phyloP scores from a whole-genome alignment of 306 rosid genomes.

The Rosa lucieae region DNA sequence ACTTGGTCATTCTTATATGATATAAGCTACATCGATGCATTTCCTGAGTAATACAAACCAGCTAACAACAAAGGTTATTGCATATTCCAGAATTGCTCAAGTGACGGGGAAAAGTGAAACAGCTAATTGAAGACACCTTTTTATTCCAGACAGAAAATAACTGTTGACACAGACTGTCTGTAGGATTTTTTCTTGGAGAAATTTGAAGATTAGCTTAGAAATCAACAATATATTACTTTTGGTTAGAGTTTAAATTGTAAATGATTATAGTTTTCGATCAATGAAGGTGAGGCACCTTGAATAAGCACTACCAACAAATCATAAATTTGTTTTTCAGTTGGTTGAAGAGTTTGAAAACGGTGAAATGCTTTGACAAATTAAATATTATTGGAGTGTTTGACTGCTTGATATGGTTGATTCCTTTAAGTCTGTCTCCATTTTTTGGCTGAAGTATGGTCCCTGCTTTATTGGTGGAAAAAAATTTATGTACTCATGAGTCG shows the following conservation, averaged over 20 bases:
- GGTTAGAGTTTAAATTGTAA: slow-evolving; percentile 3
- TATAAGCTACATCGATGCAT: not conserved
- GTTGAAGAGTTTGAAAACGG: not conserved
- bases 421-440: not conserved
- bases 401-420: not conserved
- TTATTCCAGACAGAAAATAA: slow-evolving; percentile 34
- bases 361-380: not conserved
- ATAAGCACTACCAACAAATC: not conserved
- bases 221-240: not conserved
- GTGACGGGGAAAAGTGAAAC: slow-evolving; percentile 20
- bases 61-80: slow-evolving; percentile 2
- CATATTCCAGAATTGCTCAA: not conserved
- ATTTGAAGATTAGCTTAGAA: slow-evolving; percentile 7
- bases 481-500: not conserved
- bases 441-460: not conserved
- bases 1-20: not conserved
- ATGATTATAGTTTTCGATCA: slow-evolving; percentile 9
- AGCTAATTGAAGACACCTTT: slow-evolving; percentile 11
- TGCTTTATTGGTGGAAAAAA: not conserved
- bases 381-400: not conserved
- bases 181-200: slow-evolving; percentile 25
- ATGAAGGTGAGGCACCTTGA: slow-evolving; percentile 12
- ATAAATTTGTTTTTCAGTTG: not conserved
- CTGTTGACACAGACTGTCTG: slow-evolving; percentile 4
- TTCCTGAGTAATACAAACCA: not conserved